Base-by-base conservation (phyloP, 495 filamentous ascomycete species). In the Neurospora sp. region DNA sequence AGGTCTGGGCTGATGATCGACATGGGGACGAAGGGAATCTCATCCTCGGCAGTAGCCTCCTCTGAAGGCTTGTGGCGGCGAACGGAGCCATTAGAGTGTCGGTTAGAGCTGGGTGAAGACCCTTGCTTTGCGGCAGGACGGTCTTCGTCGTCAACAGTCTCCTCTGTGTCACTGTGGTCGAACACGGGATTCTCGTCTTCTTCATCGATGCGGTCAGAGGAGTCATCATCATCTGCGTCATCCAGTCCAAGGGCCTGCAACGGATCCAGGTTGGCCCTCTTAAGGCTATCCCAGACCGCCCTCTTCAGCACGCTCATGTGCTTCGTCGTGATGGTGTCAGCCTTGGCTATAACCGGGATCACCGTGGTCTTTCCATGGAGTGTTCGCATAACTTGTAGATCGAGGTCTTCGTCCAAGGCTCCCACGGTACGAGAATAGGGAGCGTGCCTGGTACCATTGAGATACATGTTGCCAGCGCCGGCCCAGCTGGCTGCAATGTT, bases 281-380 rank as follows among this genome's bases (percentile, higher is more conserved):
- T 93, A 46, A 99, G 85, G 74, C 92, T 95, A 66, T 90, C 89
- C 89, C 92, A 96, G 18, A 99, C 96, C 1, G 92, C 90, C 81
- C 91, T 92, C 84, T 96, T 97, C 66, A 99, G 89, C 78, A 92
- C 89, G n/a, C 85, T 83, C 96, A 99, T 98, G 82, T 99, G 96
- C 37, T 92, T 89, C 3, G 90, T 89, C 59, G 96, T 98, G 76
- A 98, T 92, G 16, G 94, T 98, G 80, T 99, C 96, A 42, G 96
- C 96, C 83, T 99, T 99, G 78, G 94, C 92, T 81, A 99, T 94
- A 46, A 99, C 92, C 1, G 96, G 96, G 40, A 99, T 93, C 70
- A 98, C 93, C 1, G 93, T 97, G 0, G 96, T 98, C 85, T 98
- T 99, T 75, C 94, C 94, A 78, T 96, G 89, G 42, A 99, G 86